A percentile compares a stretch with the other conserved stretches of the same genome.
These are phyloP conservation scores for Ganoderma sinense DNA, from an alignment of 1,284 basidiomycete genomes.

Conservation along the genomic window DNA sequence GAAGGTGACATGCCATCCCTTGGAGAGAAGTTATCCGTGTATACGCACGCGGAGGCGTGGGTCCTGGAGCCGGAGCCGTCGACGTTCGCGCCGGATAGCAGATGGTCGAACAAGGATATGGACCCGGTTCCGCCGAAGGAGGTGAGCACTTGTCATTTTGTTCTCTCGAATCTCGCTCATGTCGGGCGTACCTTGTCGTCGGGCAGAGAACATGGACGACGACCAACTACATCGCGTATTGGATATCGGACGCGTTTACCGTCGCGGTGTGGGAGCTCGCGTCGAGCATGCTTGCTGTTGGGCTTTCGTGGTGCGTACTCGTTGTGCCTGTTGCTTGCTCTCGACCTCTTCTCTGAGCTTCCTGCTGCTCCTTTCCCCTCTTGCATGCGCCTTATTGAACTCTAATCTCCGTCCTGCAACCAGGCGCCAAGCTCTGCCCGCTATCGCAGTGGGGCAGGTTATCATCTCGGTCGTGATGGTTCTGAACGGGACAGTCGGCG, in stretches of 20 bases:
- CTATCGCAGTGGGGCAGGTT: conserved; percentile 68
- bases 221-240: conserved; percentile 68
- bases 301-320: conserved; percentile 62
- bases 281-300: conserved; percentile 71
- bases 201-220: conserved; percentile 66
- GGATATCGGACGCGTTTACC: conserved; percentile 70
- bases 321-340: conserved; percentile 1
- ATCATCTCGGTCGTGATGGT: conserved; percentile 66
- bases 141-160: conserved; percentile 15
- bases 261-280: conserved; percentile 54
- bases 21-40: conserved; percentile 24
- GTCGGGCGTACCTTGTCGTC: background rate
- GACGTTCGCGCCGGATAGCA: conserved; percentile 57
- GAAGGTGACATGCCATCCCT: conserved; percentile 5
- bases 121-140: conserved; percentile 66
- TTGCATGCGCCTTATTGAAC: background rate
- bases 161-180: background rate
- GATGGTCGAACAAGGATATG: conserved; percentile 80
- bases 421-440: conserved; percentile 67
- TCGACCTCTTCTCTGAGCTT: background rate
- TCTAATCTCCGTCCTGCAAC: background rate
- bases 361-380: no score
- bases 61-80: conserved; percentile 54
- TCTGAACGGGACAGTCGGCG: conserved; percentile 76
- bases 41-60: conserved; percentile 47